These are phyloP conservation scores for Globisporangium abappressorium DNA, from an alignment of 352 stramenopile genomes.

Conservation along the genomic window DNA sequence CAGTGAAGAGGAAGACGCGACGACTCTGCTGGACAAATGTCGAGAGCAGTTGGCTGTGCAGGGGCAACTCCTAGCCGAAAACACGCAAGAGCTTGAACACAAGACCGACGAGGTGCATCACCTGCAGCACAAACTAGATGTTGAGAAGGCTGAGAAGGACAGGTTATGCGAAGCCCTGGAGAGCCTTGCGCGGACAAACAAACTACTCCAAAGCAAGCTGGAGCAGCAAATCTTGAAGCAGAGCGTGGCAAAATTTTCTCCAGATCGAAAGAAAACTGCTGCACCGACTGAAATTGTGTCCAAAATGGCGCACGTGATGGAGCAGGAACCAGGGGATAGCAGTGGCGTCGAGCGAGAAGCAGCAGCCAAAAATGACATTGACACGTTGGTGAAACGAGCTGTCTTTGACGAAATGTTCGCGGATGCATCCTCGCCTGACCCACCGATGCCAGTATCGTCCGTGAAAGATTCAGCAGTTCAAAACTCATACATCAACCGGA, in stretches of 20 bases:
- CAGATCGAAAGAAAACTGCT: constrained; percentile 24
- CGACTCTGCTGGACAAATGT: constrained; percentile 33
- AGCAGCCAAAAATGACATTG: neutral
- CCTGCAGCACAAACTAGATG: constrained; percentile 34
- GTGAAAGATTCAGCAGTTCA: neutral
- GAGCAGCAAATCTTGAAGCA: constrained; percentile 73
- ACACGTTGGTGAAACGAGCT: constrained; percentile 9
- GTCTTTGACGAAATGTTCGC: neutral
- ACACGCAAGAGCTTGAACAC: constrained; percentile 59
- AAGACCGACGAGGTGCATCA: constrained; percentile 43
- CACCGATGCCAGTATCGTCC: neutral
- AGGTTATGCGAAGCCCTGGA: constrained; percentile 40
- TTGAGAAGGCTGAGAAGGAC: constrained; percentile 29
- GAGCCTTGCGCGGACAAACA: constrained; percentile 58
- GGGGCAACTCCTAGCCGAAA: constrained; percentile 49
- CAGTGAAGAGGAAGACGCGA: constrained; percentile 30
- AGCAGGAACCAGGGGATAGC: neutral
- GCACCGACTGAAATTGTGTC: constrained; percentile 1
- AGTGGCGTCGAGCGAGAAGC: neutral
- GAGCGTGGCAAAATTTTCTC: constrained; percentile 27
- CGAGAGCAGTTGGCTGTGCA: constrained; percentile 54
- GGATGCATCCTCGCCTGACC: neutral
- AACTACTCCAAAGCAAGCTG: constrained; percentile 51
- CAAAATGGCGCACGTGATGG: neutral
- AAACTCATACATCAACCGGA: neutral